These are phyloP conservation scores for Geotrichum citri-aurantii DNA, from an alignment of 1,139 yeast species.

Conservation along the genomic window DNA sequence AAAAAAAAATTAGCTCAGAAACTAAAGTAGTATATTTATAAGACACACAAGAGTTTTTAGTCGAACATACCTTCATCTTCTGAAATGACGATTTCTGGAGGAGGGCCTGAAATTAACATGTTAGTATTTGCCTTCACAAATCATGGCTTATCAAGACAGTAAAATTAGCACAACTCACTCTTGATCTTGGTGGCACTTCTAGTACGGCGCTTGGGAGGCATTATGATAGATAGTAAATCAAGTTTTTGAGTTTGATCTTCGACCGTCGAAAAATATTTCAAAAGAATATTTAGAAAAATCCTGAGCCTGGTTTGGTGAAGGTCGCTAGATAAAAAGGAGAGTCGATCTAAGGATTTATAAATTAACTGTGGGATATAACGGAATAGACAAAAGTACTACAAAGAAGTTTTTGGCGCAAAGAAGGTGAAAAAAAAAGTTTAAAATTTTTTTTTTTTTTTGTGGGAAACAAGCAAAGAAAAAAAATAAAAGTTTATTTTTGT, in stretches of 20 bases:
- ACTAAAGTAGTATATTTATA: too few species aligned
- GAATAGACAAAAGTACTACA: background rate
- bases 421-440: background rate
- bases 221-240: background rate
- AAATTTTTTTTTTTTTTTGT: too few species aligned
- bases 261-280: too few species aligned
- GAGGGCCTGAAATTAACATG: conserved; percentile 2
- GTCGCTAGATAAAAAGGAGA: background rate
- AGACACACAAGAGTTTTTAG: background rate
- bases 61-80: conserved; percentile 6
- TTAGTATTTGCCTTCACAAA: background rate
- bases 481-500: background rate
- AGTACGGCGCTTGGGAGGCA: conserved; percentile 16
- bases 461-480: background rate
- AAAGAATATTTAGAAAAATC: background rate
- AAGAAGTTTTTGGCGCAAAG: background rate
- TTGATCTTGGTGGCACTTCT: conserved; percentile 5
- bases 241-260: background rate
- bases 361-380: background rate
- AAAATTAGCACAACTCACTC: conserved; percentile 1
- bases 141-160: background rate
- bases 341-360: background rate
- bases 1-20: too few species aligned
- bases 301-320: background rate
- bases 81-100: conserved; percentile 2